Conservation (phyloP, 352 stramenopile species). For the Phytophthora brassicae region DNA sequence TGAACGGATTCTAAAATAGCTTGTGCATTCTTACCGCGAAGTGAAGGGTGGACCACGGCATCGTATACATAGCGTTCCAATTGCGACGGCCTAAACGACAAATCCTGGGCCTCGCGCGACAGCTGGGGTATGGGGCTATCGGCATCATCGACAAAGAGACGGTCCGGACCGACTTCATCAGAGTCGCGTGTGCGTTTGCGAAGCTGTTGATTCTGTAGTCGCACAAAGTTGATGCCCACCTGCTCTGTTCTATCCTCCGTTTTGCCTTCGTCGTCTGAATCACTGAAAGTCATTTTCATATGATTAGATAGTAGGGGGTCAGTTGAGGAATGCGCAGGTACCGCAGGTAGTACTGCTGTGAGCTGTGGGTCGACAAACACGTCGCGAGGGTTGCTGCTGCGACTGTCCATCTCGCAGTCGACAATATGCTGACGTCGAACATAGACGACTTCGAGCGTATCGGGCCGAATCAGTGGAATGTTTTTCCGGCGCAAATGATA, state of each 20-base stretch:
- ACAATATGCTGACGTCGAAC: not conserved
- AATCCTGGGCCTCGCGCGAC: not conserved
- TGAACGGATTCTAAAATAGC: too few relatives aligned
- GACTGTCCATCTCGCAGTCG: not conserved
- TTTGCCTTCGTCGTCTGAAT: too few relatives aligned
- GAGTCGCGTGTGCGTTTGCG: too few relatives aligned
- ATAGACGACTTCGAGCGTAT: not conserved
- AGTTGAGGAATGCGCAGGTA: too few relatives aligned
- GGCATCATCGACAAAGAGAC: too few relatives aligned
- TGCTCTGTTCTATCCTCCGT: too few relatives aligned
- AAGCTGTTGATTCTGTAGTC: too few relatives aligned
- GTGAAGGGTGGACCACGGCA: not conserved
- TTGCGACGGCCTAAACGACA: not conserved
- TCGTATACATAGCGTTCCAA: not conserved
- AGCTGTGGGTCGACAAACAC: not conserved
- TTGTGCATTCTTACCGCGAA: conserved; percentile 1
- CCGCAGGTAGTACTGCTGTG: not conserved
- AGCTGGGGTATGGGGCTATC: not conserved
- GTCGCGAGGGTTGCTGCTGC: not conserved
- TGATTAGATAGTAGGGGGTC: too few relatives aligned
- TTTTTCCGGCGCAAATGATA: not conserved
- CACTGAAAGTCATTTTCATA: too few relatives aligned
- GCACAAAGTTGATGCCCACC: too few relatives aligned
- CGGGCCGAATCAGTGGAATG: not conserved
- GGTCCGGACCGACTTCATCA: too few relatives aligned